phyloP scores from a whole-genome alignment of 108 stramenopile genomes.

The Pseudonitzschia multiseries region DNA sequence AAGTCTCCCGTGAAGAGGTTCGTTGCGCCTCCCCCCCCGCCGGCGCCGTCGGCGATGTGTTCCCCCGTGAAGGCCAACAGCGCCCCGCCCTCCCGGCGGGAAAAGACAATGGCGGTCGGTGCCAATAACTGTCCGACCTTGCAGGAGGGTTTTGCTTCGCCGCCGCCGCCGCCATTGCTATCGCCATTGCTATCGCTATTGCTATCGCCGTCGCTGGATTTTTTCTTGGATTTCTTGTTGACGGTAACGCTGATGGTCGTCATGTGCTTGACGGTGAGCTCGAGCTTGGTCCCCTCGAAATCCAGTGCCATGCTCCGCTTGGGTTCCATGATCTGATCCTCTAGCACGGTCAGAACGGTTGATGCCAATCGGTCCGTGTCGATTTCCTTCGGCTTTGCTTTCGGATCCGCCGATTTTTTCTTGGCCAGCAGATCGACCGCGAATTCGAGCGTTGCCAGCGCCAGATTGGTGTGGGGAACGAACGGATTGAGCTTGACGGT shows the following conservation, averaged over 20 bases:
- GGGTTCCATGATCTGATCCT: slow-evolving; percentile 77
- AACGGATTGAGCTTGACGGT: slow-evolving; percentile 61
- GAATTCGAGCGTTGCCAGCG: slow-evolving; percentile 69
- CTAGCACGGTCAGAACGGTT: slow-evolving; percentile 63
- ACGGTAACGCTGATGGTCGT: slow-evolving; percentile 43
- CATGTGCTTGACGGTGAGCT: slow-evolving; percentile 53
- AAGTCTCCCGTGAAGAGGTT: slow-evolving; percentile 91
- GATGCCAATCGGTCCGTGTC: slow-evolving; percentile 79
- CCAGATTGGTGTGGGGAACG: slow-evolving; percentile 46
- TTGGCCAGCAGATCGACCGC: slow-evolving; percentile 76
- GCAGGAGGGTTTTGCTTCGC: too few relatives aligned
- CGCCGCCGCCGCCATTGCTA: slow-evolving; percentile 19
- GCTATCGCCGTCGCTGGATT: slow-evolving; percentile 22
- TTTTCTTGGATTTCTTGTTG: slow-evolving; percentile 21
- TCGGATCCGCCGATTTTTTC: slow-evolving; percentile 41
- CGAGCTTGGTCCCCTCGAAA: slow-evolving; percentile 88
- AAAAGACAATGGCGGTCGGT: slow-evolving; percentile 67
- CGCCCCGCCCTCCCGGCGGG: slow-evolving; percentile 47
- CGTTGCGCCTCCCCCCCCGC: slow-evolving; percentile 54
- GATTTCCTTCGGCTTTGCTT: slow-evolving; percentile 61
- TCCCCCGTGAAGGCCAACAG: slow-evolving; percentile 53
- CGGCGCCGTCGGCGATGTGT: slow-evolving; percentile 62
- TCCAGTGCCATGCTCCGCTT: slow-evolving; percentile 79
- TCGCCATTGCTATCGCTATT: slow-evolving; percentile 4
- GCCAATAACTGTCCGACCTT: slow-evolving; percentile 63